phyloP scores from a whole-genome alignment of 495 filamentous ascomycete species.

The Annulohypoxylon bovei region DNA sequence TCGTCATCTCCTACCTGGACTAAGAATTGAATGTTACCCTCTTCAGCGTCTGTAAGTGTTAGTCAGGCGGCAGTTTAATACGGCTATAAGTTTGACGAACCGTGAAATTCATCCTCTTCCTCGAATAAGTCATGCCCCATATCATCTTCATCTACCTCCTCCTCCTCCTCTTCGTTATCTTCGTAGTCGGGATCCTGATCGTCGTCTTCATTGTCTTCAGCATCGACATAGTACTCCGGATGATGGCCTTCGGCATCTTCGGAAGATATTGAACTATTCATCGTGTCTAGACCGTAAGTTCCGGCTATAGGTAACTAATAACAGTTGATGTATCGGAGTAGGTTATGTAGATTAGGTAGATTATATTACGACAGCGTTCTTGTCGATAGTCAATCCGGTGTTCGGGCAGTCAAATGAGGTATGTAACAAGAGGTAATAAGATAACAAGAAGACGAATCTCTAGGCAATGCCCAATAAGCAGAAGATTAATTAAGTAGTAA shows the following conservation, averaged over 20 bases:
- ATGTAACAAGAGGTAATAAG: conserved; percentile 4
- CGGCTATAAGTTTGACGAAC: conserved; percentile 32
- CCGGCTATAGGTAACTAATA: background rate
- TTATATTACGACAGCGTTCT: background rate
- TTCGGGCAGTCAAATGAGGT: background rate
- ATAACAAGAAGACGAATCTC: background rate
- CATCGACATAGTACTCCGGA: conserved; percentile 40
- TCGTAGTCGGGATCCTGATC: conserved; percentile 64
- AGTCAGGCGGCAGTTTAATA: conserved; percentile 18
- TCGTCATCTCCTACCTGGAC: conserved; percentile 48
- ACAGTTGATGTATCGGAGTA: background rate
- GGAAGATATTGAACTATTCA: conserved; percentile 38
- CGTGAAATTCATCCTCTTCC: conserved; percentile 57
- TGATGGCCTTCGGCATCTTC: conserved; percentile 30
- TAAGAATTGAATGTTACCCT: conserved; percentile 45
- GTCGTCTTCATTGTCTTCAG: conserved; percentile 46
- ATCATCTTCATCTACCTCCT: conserved; percentile 53
- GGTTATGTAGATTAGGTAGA: background rate
- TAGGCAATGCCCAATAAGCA: no score
- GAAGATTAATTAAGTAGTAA: background rate
- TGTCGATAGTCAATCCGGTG: background rate
- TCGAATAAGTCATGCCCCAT: conserved; percentile 51
- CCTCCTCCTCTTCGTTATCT: conserved; percentile 52
- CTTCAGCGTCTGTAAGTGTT: conserved; percentile 42
- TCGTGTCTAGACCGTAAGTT: conserved; percentile 21